Evolutionary conservation across 208 protist genomes (phyloP).

Genomic region (Crithidia sp.): DNA sequence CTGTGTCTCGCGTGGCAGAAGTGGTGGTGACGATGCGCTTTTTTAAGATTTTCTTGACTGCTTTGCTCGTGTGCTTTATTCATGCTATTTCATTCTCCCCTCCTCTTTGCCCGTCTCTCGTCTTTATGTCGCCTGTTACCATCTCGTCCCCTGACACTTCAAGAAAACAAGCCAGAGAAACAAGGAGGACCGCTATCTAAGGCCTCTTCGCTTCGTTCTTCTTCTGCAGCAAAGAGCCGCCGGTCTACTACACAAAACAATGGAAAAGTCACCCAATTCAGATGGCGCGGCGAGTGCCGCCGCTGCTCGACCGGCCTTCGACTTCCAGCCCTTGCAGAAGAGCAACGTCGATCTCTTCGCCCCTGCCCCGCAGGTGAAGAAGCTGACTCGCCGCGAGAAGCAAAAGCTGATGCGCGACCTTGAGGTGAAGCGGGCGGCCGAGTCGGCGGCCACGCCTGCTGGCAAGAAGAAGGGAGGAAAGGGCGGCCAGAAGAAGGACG

Average conservation of each 20-base stretch:
- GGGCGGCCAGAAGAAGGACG: constrained; percentile 17
- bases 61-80: no score
- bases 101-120: no score
- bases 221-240: neutral
- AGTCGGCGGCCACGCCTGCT: neutral
- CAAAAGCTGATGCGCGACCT: constrained; percentile 47
- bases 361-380: constrained; percentile 82
- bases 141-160: no score
- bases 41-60: no score
- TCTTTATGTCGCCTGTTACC: no score
- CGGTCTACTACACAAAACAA: neutral
- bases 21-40: no score
- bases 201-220: neutral
- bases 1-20: no score
- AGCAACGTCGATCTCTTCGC: constrained; percentile 83
- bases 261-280: constrained; percentile 14
- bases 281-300: neutral
- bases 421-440: constrained; percentile 33
- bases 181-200: no score
- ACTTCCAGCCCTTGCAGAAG: constrained; percentile 74
- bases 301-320: constrained; percentile 24
- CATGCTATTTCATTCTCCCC: no score
- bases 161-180: no score
- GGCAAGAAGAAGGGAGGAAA: constrained; percentile 2
- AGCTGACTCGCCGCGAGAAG: constrained; percentile 81